Evolutionary conservation across 2,329 filamentous ascomycete genomes (phyloP).

Genomic region (Cladosporium austrohemisphaericum): DNA sequence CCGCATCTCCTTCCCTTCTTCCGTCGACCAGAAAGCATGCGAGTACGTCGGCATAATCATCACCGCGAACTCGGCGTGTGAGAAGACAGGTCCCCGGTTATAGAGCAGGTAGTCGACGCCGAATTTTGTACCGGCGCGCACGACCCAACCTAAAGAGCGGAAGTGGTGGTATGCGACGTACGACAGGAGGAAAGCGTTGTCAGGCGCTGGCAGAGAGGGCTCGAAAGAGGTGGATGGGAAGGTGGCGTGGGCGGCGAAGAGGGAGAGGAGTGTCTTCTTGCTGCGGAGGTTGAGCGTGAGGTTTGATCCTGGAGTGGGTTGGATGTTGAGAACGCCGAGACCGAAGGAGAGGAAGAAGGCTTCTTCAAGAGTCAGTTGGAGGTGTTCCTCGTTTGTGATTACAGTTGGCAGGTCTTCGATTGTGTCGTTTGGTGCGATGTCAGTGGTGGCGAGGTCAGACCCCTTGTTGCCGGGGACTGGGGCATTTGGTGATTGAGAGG

Average conservation of each 20-base stretch:
- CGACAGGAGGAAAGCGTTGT: constrained; percentile 79
- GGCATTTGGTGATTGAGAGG: neutral
- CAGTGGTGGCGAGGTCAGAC: constrained; percentile 6
- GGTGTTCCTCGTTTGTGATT: constrained; percentile 66
- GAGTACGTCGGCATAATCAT: constrained; percentile 79
- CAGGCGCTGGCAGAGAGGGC: constrained; percentile 52
- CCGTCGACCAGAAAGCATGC: constrained; percentile 63
- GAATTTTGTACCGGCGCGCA: constrained; percentile 89
- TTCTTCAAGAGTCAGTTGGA: constrained; percentile 88
- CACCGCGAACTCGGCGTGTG: constrained; percentile 89
- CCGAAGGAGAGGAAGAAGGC: constrained; percentile 85
- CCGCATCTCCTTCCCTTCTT: constrained; percentile 43
- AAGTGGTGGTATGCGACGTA: constrained; percentile 96
- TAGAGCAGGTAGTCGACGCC: constrained; percentile 94
- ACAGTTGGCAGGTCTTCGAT: constrained; percentile 17
- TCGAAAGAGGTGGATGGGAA: constrained; percentile 63
- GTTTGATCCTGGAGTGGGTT: constrained; percentile 34
- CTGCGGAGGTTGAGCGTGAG: constrained; percentile 36
- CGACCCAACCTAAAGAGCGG: constrained; percentile 90
- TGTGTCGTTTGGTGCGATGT: constrained; percentile 2
- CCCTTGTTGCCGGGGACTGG: neutral
- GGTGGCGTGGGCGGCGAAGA: constrained; percentile 47
- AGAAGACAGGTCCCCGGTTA: constrained; percentile 85
- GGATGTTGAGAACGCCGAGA: constrained; percentile 68
- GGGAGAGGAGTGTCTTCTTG: constrained; percentile 41